Percentiles rank a stretch among this genome's conserved stretches.
These are phyloP conservation scores for Cyclocybe cylindracea DNA, from an alignment of 768 basidiomycete species.

Conservation along the genomic window DNA sequence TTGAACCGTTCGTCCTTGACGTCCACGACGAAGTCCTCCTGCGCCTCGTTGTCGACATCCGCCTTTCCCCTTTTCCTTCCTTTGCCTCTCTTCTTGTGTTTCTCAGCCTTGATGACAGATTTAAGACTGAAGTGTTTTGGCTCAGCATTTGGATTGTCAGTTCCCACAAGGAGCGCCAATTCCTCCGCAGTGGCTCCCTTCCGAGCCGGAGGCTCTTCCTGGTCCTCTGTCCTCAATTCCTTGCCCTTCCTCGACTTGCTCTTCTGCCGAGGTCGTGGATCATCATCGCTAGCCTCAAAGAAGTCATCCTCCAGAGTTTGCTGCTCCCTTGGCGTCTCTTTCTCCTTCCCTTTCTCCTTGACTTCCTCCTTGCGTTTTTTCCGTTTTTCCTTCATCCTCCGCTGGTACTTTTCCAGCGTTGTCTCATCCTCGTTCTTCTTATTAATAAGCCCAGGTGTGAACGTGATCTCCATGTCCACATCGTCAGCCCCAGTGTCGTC, in stretches of 20 bases:
- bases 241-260: slow-evolving; percentile 19
- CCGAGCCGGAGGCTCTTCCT: slow-evolving; percentile 24
- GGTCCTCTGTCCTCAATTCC: slow-evolving; percentile 17
- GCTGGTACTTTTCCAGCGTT: slow-evolving; percentile 84
- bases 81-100: slow-evolving; percentile 52
- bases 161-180: slow-evolving; percentile 59
- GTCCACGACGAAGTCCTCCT: slow-evolving; percentile 82
- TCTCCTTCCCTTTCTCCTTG: slow-evolving; percentile 36
- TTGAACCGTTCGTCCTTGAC: slow-evolving; percentile 88
- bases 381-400: slow-evolving; percentile 88
- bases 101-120: slow-evolving; percentile 86
- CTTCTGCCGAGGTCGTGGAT: slow-evolving; percentile 26
- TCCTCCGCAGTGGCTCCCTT: slow-evolving; percentile 61
- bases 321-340: too few species aligned
- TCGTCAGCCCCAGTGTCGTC: slow-evolving; percentile 46
- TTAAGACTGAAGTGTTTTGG: slow-evolving; percentile 89
- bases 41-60: slow-evolving; percentile 62
- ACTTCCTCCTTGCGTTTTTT: slow-evolving; percentile 74
- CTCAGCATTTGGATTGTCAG: slow-evolving; percentile 54
- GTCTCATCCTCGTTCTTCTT: slow-evolving; percentile 70
- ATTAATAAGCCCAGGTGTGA: slow-evolving; percentile 79
- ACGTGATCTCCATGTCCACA: slow-evolving; percentile 94
- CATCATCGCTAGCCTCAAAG: slow-evolving; percentile 61
- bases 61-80: slow-evolving; percentile 35
- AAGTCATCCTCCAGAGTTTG: slow-evolving; percentile 65